Conservation (phyloP, 2,329 filamentous ascomycete species). For the Scopulariopsis brevicaulis region DNA sequence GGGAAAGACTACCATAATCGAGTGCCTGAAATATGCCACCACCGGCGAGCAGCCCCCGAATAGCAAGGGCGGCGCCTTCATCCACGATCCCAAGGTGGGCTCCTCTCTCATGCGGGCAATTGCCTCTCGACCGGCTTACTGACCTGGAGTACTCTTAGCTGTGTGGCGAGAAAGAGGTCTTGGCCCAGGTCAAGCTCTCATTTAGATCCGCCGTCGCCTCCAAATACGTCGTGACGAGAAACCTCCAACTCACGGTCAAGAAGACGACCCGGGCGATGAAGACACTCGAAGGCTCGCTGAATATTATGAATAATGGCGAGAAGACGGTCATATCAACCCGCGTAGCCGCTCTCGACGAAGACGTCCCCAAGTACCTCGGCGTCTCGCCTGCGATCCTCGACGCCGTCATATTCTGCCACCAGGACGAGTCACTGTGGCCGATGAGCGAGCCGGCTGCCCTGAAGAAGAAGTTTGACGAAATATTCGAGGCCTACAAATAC, state of each 20-base stretch:
- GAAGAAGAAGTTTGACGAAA: slow-evolving; percentile 94
- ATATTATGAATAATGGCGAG: slow-evolving; percentile 71
- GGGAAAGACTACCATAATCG: slow-evolving; percentile 97
- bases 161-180: slow-evolving; percentile 74
- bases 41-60: slow-evolving; percentile 90
- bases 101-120: neutral
- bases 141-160: slow-evolving; percentile 31
- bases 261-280: slow-evolving; percentile 68
- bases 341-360: slow-evolving; percentile 68
- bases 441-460: slow-evolving; percentile 77
- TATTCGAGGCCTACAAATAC: slow-evolving; percentile 94
- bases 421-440: slow-evolving; percentile 95
- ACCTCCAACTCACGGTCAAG: slow-evolving; percentile 76
- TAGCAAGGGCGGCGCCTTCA: slow-evolving; percentile 81
- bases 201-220: slow-evolving; percentile 72
- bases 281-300: slow-evolving; percentile 70
- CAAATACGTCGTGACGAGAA: slow-evolving; percentile 74
- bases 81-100: slow-evolving; percentile 83
- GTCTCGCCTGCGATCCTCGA: slow-evolving; percentile 86
- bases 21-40: slow-evolving; percentile 95
- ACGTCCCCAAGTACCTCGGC: slow-evolving; percentile 77
- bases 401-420: slow-evolving; percentile 95
- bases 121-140: neutral
- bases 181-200: slow-evolving; percentile 82
- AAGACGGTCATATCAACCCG: slow-evolving; percentile 67